A percentile compares a stretch with the other conserved stretches of the same genome.
Conservation (phyloP, 169 alveolate species). For the Eimeria sp. region DNA sequence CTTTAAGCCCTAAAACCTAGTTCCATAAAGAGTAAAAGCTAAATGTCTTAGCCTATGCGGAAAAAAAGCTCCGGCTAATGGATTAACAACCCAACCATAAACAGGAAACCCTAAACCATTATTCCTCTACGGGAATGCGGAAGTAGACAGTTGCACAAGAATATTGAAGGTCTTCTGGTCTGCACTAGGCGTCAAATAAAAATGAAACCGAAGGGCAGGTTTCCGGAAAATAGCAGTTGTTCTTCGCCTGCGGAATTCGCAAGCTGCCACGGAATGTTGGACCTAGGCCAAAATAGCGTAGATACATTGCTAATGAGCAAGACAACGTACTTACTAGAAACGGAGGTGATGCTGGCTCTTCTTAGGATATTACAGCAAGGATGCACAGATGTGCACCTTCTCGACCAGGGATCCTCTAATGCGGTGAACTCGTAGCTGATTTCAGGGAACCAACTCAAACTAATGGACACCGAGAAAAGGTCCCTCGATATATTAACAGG, state of each 20-base stretch:
- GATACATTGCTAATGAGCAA: neutral
- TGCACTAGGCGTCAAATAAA: neutral
- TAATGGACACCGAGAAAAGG: neutral
- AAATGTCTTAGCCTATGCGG: too few relatives aligned
- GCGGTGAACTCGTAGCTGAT: neutral
- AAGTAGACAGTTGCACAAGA: neutral
- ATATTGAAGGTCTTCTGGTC: neutral
- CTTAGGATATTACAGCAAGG: neutral
- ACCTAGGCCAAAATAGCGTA: neutral
- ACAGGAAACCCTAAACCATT: neutral
- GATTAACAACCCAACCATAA: neutral
- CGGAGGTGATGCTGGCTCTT: neutral
- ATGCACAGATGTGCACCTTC: neutral
- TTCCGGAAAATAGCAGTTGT: neutral
- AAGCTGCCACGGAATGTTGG: neutral
- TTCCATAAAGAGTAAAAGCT: neutral
- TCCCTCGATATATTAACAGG: neutral
- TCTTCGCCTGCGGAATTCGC: neutral
- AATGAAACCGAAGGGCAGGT: neutral
- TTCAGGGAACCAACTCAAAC: neutral
- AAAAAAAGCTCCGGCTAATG: too few relatives aligned
- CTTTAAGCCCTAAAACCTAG: neutral
- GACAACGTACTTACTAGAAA: neutral
- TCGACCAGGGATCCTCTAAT: neutral
- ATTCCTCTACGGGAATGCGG: neutral